These are phyloP conservation scores for Cordyceps militaris DNA, from an alignment of 2,329 filamentous ascomycete genomes.

Conservation along the genomic window DNA sequence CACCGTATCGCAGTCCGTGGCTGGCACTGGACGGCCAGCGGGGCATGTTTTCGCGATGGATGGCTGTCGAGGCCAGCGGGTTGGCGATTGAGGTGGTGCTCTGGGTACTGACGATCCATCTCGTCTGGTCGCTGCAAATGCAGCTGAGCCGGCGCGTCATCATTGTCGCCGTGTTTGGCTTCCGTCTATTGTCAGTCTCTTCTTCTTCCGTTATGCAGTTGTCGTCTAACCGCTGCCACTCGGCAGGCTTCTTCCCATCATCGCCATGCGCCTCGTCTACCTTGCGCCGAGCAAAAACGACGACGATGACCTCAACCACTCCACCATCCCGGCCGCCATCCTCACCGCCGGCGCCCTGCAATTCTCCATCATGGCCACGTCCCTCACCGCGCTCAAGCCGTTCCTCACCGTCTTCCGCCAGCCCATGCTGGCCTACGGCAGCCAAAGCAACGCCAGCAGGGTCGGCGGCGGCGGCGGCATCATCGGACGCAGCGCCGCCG, in stretches of 20 bases:
- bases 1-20: not conserved
- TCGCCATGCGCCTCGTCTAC: conserved; percentile 2
- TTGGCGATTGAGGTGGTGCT: conserved; percentile 8
- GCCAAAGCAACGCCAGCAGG: not conserved
- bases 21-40: not conserved
- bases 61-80: conserved; percentile 8
- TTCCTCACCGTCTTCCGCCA: conserved; percentile 12
- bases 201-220: too few species aligned
- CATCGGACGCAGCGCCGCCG: not conserved
- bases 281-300: not conserved
- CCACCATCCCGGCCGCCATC: conserved; percentile 9
- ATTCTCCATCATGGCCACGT: conserved; percentile 11
- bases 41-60: conserved; percentile 6
- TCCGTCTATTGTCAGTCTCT: not conserved
- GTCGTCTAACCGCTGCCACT: too few species aligned
- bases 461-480: not conserved
- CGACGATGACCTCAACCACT: not conserved
- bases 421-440: not conserved
- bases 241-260: not conserved
- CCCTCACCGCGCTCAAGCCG: conserved; percentile 12
- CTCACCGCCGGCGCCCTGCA: conserved; percentile 11
- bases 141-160: conserved; percentile 1
- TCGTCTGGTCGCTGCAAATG: conserved; percentile 13
- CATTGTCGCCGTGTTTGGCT: conserved; percentile 12
- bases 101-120: conserved; percentile 10